Conservation (phyloP, 768 basidiomycete genomes). For the Tricholoma sp. region DNA sequence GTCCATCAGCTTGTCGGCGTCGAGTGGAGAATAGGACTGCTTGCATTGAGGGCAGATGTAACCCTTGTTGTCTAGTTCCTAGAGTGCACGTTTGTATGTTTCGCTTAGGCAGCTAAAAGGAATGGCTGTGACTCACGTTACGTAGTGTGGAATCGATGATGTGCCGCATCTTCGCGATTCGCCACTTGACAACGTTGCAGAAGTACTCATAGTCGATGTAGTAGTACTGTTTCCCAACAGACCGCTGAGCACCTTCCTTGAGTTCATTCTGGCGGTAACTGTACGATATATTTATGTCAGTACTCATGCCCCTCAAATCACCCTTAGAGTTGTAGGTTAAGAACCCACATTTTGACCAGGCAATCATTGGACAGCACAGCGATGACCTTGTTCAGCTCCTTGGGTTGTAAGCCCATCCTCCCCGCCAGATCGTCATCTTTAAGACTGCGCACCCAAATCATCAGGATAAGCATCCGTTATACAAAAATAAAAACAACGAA, state of each 20-base stretch:
- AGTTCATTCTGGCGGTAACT: constrained; percentile 91
- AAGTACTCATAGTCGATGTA: constrained; percentile 95
- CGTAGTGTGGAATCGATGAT: constrained; percentile 86
- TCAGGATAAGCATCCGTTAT: constrained; percentile 14
- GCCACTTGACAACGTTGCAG: constrained; percentile 97
- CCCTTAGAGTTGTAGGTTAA: too few species aligned
- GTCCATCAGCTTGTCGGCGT: constrained; percentile 82
- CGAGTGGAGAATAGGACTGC: constrained; percentile 78
- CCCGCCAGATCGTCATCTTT: constrained; percentile 94
- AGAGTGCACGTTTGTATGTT: not conserved
- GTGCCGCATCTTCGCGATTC: constrained; percentile 87
- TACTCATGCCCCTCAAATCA: too few species aligned
- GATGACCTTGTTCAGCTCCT: constrained; percentile 87
- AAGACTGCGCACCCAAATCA: constrained; percentile 48
- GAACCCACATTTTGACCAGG: constrained; percentile 68
- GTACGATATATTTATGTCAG: constrained; percentile 5
- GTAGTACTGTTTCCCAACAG: constrained; percentile 88
- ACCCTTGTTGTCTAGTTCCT: constrained; percentile 98
- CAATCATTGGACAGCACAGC: constrained; percentile 75
- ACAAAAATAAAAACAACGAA: constrained; percentile 8
- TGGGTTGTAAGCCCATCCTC: constrained; percentile 82
- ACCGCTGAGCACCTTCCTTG: constrained; percentile 84
- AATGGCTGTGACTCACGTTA: constrained; percentile 51
- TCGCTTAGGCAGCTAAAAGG: not conserved
- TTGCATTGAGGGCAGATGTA: constrained; percentile 91